These are phyloP conservation scores for Amphibolis antarctica DNA, from an alignment of 106 monocot species.

Conservation along the genomic window DNA sequence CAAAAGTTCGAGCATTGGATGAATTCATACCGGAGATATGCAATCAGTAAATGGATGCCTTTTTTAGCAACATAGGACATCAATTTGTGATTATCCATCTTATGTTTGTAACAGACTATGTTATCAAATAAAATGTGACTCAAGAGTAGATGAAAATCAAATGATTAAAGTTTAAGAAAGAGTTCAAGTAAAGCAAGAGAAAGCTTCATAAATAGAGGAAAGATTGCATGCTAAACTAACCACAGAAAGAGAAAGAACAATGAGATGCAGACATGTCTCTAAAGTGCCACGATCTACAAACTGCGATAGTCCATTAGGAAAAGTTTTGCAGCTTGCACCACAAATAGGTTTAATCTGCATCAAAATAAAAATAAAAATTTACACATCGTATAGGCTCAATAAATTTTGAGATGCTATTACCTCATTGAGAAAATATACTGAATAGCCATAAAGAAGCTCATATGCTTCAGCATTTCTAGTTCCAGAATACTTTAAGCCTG, in stretches of 20 bases:
- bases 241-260: conserved; percentile 87
- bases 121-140: not conserved
- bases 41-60: too few relatives aligned
- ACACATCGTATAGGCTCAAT: not conserved
- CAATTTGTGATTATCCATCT: too few relatives aligned
- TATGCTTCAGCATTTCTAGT: conserved; percentile 80
- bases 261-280: conserved; percentile 71
- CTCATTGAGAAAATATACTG: conserved; percentile 79
- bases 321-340: conserved; percentile 16
- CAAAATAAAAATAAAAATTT: not conserved
- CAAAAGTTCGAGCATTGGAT: too few relatives aligned
- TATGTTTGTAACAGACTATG: too few relatives aligned
- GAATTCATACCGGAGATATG: too few relatives aligned
- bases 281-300: conserved; percentile 78
- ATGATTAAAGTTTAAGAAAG: not conserved
- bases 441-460: conserved; percentile 78
- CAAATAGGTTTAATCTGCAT: conserved; percentile 76
- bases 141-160: not conserved
- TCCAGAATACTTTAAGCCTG: conserved; percentile 87
- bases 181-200: not conserved
- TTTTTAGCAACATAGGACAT: too few relatives aligned
- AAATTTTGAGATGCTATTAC: conserved; percentile 15
- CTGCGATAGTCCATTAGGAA: conserved; percentile 61
- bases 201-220: not conserved
- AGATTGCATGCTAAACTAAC: conserved; percentile 26